phyloP scores from a whole-genome alignment of 148 eudicot species.

The Tetragonia tetragonoides region DNA sequence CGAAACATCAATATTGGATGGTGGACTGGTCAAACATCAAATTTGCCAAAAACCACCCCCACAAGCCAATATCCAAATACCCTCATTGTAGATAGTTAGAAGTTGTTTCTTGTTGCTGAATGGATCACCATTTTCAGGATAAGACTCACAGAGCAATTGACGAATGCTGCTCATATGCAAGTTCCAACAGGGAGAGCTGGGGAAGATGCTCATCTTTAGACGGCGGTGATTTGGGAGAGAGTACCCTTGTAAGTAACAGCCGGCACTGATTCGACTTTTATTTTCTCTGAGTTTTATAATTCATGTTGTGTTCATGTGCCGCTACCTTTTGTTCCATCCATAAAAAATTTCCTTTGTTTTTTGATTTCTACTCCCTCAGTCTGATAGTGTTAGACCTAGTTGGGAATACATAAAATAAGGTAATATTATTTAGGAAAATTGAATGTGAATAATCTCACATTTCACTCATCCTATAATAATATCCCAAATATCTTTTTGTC shows the following conservation, averaged over 20 bases:
- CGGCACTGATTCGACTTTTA: slow-evolving; percentile 30
- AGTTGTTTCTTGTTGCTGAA: background rate
- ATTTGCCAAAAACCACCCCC: too few species aligned
- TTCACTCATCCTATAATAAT: too few species aligned
- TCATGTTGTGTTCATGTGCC: background rate
- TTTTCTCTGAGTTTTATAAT: background rate
- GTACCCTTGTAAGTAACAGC: slow-evolving; percentile 23
- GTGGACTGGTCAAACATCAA: too few species aligned
- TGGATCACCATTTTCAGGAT: slow-evolving; percentile 36
- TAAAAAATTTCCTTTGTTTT: background rate
- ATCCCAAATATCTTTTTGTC: too few species aligned
- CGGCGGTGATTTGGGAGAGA: slow-evolving; percentile 51
- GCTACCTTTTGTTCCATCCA: background rate
- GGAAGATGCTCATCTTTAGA: slow-evolving; percentile 89
- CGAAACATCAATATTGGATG: too few species aligned
- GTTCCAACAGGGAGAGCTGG: slow-evolving; percentile 86
- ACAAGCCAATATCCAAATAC: too few species aligned
- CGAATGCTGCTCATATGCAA: slow-evolving; percentile 70
- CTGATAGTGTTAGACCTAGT: background rate
- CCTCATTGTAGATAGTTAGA: too few species aligned
- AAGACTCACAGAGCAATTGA: slow-evolving; percentile 43
- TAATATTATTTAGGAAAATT: too few species aligned
- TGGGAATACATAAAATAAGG: too few species aligned
- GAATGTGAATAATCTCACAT: too few species aligned
- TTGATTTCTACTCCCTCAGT: background rate